phyloP scores from a whole-genome alignment of 164 flowering plant genomes.

The Aristolochia fimbriata region DNA sequence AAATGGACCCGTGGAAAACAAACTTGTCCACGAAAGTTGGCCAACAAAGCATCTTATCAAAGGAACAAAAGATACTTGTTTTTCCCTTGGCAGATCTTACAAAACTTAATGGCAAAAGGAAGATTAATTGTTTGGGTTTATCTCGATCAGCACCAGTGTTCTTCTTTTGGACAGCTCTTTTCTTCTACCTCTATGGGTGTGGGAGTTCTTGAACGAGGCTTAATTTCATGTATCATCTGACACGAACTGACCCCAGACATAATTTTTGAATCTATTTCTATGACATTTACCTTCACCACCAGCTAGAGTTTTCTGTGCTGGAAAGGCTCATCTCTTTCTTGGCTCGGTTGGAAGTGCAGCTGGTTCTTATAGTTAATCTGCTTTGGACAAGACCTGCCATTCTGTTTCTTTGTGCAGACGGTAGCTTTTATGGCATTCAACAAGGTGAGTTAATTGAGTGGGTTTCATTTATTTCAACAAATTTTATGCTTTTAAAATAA shows the following conservation, averaged over 20 bases:
- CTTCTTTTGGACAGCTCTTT: conserved; percentile 54
- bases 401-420: conserved; percentile 81
- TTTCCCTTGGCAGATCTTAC: too few species aligned
- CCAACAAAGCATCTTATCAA: not conserved
- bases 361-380: conserved; percentile 47
- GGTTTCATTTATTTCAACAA: not conserved
- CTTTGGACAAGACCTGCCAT: conserved; percentile 70
- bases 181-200: conserved; percentile 65
- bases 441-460: conserved; percentile 39
- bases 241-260: conserved; percentile 97
- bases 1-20: conserved; percentile 29
- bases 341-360: conserved; percentile 83
- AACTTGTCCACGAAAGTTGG: conserved; percentile 11
- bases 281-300: conserved; percentile 80
- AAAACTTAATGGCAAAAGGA: conserved; percentile 34
- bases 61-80: too few species aligned
- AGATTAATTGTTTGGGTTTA: conserved; percentile 56
- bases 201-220: conserved; percentile 88
- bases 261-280: conserved; percentile 94
- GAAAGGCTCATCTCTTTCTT: conserved; percentile 85
- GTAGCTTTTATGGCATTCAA: conserved; percentile 95
- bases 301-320: conserved; percentile 38
- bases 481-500: not conserved
- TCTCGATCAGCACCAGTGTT: conserved; percentile 66
- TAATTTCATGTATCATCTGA: conserved; percentile 83